Percentiles rank a stretch among this genome's conserved stretches.
phyloP scores from a whole-genome alignment of 139 green algal species.

The Ettlia oleoabundans region DNA sequence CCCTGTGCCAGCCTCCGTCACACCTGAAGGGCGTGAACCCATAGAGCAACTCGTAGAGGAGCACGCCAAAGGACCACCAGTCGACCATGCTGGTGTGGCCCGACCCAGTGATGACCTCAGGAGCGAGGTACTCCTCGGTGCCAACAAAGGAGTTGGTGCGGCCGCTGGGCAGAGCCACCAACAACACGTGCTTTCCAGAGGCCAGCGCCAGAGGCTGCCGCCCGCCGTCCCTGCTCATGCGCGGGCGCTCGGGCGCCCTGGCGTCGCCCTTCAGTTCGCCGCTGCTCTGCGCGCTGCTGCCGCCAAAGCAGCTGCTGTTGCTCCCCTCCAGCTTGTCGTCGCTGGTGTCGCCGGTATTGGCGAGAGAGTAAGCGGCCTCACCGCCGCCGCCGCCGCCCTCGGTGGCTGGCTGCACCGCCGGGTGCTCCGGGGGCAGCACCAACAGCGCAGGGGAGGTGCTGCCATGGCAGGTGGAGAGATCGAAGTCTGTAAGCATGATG shows the following conservation, averaged over 20 bases:
- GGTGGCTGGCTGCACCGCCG: too few species aligned
- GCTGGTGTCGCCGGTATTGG: neutral
- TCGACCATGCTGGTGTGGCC: conserved; percentile 79
- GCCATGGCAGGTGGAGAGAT: conserved; percentile 87
- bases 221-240: neutral
- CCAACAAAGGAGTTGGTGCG: conserved; percentile 94
- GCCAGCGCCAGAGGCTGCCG: neutral
- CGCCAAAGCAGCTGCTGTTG: neutral
- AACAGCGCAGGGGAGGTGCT: conserved; percentile 48
- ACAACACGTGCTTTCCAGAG: conserved; percentile 15
- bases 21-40: conserved; percentile 87
- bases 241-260: too few species aligned
- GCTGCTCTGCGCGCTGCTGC: neutral
- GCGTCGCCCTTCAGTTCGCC: too few species aligned
- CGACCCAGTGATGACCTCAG: conserved; percentile 82
- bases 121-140: conserved; percentile 88
- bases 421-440: neutral
- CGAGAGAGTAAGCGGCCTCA: too few species aligned
- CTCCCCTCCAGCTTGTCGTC: neutral
- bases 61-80: conserved; percentile 95
- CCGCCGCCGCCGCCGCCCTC: too few species aligned
- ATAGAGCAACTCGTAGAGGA: conserved; percentile 96
- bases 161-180: conserved; percentile 72
- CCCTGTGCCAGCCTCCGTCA: neutral
- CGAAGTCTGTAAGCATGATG: conserved; percentile 97